Base-by-base conservation (phyloP, 2,329 filamentous ascomycete species). In the Penicillium decumbens region DNA sequence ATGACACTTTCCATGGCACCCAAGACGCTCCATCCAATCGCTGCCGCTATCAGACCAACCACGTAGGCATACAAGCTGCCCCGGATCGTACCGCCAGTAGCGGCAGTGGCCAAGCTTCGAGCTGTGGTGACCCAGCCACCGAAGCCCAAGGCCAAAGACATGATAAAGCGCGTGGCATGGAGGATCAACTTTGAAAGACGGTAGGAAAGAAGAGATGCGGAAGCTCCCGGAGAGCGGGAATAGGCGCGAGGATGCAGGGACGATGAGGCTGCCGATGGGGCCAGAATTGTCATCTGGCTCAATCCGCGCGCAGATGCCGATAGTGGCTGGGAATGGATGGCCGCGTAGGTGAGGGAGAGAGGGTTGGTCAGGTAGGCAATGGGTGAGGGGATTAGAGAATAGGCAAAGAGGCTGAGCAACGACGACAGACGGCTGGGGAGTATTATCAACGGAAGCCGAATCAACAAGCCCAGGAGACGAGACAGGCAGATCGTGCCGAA, bases 101-200 rank as follows among this genome's bases (percentile, higher is more conserved):
- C 49, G 70, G 83, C 51, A 18, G 93, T 75, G 44, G 80, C 77
- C 3, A 96, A 76, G 70, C 87, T 85, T 55, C 89, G 84, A 9
- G 93, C 91, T 30, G 91, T 95, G 41, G 89, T 87, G 7, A 97
- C 89, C 93, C 93, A 98, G n/a, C 89, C 92, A 3, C 88, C 91
- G 63, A 97, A 95, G 0, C 92, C 92, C 27, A 98, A 80, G 0
- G 85, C 88, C 41, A 91, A 83, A 0, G 89, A 89, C 82, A 96
- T 95, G 63, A 96, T 87, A 66, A 92, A 88, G 15, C 92, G 83
- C 1, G 90, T 93, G 3, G 92, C 89, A 60, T 96, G 89, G 3
- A 98, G 81, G 6, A 98, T 80, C 25, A 97, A 79, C 69, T 96
- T 97, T 1, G 93, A 88, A 7, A 97, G 82, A 4, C 89, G 83